Evolutionary conservation across 73 alveolate species (phyloP), one percentile per base, ranked within the genome.

Genomic region (Chromera velia): DNA sequence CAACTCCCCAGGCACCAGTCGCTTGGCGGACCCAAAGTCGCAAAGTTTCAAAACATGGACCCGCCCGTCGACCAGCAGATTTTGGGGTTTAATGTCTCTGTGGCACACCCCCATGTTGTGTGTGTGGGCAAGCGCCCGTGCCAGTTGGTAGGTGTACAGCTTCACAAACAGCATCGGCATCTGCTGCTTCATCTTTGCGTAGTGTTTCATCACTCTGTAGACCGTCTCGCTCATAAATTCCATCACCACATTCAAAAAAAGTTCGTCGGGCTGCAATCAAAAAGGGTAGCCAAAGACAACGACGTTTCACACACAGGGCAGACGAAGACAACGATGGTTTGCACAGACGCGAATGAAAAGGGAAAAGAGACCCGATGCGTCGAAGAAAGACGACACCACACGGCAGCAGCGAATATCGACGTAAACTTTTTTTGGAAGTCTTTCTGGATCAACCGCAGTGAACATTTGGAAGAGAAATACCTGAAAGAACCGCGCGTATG

Each of bases 11-110:
- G 84, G 86, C 69, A 88, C 87, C 28, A 92, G 84, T 62, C 89
- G 83, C 73, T 94, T 94, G 26, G 98, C 98, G 28, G 98, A 93
- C 31, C 98, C 98, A 71, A 94, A 94, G 74, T 94, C 98, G 70
- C 98, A 94, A 65, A 92, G 66, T 78, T 88, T 90, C 68, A 90
- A 74, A 67, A 80, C 81, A 28, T 88, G 94, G 28, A 75, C 67
- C 33, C 45, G 70, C 46, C 88, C 77, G 70, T 91, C 93, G 48
- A 90, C 84, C 72, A 92, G 84, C 65, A 92, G 73, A 73, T 92
- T 92, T 68, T 92, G 96, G 7, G 95, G 94, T 88, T 92, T 92
- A 29, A 92, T 88, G 83, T 92, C 97, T 67, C 97, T 72, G 81
- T 92, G 97, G 63, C 97, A 92, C 45, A 85, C 75, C 78, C 92